Percentiles rank a stretch among this genome's conserved stretches.
Evolutionary conservation across 192 early-diverging fungal species (phyloP).

Genomic region (Umbelopsis isabellina): DNA sequence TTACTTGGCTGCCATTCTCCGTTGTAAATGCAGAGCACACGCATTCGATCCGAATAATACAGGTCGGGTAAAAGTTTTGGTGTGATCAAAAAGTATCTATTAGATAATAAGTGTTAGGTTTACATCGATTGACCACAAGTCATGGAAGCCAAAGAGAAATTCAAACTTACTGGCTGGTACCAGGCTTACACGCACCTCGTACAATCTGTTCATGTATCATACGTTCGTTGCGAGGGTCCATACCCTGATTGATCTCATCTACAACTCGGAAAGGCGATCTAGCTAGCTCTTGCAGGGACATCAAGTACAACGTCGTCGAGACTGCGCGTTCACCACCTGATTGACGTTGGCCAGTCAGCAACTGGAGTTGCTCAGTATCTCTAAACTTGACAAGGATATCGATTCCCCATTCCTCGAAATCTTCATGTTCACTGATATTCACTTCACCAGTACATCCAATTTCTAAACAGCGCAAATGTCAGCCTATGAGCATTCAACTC

Average conservation of each 20-base stretch:
- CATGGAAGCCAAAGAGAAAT: not conserved
- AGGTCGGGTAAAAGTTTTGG: conserved; percentile 97
- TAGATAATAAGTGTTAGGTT: conserved; percentile 1
- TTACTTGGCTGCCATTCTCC: conserved; percentile 84
- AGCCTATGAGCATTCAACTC: not conserved
- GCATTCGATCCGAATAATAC: conserved; percentile 90
- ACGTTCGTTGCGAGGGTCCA: conserved; percentile 97
- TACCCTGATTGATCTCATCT: conserved; percentile 99
- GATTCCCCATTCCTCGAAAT: conserved; percentile 92
- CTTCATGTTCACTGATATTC: conserved; percentile 65
- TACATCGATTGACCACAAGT: conserved; percentile 18
- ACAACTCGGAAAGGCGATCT: conserved; percentile 95
- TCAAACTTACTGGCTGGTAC: conserved; percentile 68
- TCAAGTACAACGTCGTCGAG: conserved; percentile 94
- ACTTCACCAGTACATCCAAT: conserved; percentile 85
- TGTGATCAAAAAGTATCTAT: conserved; percentile 94
- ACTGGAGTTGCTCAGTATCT: conserved; percentile 79
- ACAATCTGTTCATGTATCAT: conserved; percentile 94
- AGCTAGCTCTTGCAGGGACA: conserved; percentile 89
- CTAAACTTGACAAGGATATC: conserved; percentile 96
- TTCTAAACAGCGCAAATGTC: conserved; percentile 32
- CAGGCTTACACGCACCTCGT: conserved; percentile 69
- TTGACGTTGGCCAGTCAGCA: conserved; percentile 87
- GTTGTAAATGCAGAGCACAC: conserved; percentile 91
- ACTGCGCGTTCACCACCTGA: conserved; percentile 97